Percentiles rank a stretch among this genome's conserved stretches.
These are phyloP conservation scores for Saccharomycopsis amapae DNA, from an alignment of 805 yeast genomes.

Conservation along the genomic window DNA sequence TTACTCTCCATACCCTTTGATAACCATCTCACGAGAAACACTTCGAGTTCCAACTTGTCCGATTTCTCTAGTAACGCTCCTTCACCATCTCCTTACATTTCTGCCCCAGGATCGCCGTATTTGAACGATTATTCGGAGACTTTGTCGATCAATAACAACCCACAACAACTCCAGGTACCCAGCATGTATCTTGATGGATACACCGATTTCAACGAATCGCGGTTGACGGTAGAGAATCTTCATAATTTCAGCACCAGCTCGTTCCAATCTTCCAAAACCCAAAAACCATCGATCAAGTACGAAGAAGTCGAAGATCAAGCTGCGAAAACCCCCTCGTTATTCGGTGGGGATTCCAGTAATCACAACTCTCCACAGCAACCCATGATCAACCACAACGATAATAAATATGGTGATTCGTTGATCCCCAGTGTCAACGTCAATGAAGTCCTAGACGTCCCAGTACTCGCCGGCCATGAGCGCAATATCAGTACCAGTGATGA, in stretches of 20 bases:
- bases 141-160: slow-evolving; percentile 10
- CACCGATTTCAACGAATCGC: neutral
- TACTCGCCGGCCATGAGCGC: neutral
- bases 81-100: slow-evolving; percentile 11
- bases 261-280: too few relatives aligned
- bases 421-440: slow-evolving; percentile 20
- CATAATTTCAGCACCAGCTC: too few relatives aligned
- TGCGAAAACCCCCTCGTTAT: too few relatives aligned
- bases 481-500: slow-evolving; percentile 21
- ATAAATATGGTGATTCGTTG: slow-evolving; percentile 21
- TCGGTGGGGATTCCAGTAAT: neutral
- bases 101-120: slow-evolving; percentile 16
- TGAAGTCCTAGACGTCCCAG: neutral
- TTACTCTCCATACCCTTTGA: slow-evolving; percentile 2
- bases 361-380: neutral
- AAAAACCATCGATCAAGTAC: too few relatives aligned
- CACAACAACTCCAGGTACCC: neutral
- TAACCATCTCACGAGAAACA: slow-evolving; percentile 1
- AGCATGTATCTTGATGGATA: neutral
- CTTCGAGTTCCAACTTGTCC: slow-evolving; percentile 14
- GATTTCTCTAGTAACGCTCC: slow-evolving; percentile 14
- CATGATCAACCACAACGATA: slow-evolving; percentile 11
- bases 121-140: slow-evolving; percentile 12
- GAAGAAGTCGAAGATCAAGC: too few relatives aligned
- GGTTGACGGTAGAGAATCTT: slow-evolving; percentile 13